A percentile compares a stretch with the other conserved stretches of the same genome.
Conservation (phyloP, 495 filamentous ascomycete genomes). For the Podospora fimiseda region DNA sequence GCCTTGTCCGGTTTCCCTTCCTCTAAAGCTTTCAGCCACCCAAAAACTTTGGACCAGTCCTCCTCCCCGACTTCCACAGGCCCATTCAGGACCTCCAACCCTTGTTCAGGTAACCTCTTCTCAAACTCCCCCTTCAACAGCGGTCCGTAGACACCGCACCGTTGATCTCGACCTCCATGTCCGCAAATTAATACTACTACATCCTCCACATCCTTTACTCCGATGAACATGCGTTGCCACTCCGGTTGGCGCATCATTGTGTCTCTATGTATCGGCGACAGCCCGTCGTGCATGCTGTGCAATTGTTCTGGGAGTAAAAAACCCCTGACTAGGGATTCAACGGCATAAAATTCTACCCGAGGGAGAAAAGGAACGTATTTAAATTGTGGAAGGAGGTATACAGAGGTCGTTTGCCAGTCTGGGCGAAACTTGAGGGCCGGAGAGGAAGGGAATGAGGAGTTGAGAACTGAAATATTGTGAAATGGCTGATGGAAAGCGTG, state of each 20-base stretch:
- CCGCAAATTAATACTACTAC: slow-evolving; percentile 78
- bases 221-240: slow-evolving; percentile 36
- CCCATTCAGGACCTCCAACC: slow-evolving; percentile 31
- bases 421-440: slow-evolving; percentile 15
- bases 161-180: slow-evolving; percentile 68
- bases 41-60: no score
- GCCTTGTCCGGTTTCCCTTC: slow-evolving; percentile 13
- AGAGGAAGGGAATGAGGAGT: slow-evolving; percentile 57
- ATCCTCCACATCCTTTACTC: slow-evolving; percentile 55
- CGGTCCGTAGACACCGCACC: slow-evolving; percentile 78
- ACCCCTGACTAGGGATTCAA: slow-evolving; percentile 51
- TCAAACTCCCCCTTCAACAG: slow-evolving; percentile 64
- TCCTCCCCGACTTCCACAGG: slow-evolving; percentile 29
- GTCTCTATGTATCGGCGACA: slow-evolving; percentile 47
- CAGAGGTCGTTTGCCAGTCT: slow-evolving; percentile 50
- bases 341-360: slow-evolving; percentile 40
- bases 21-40: slow-evolving; percentile 15
- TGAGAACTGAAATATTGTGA: slow-evolving; percentile 69
- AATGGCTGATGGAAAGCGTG: slow-evolving; percentile 55
- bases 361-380: slow-evolving; percentile 69
- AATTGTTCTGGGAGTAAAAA: slow-evolving; percentile 54
- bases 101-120: slow-evolving; percentile 28
- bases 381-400: slow-evolving; percentile 71
- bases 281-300: slow-evolving; percentile 49
- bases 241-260: slow-evolving; percentile 33